Conservation (phyloP, 805 yeast genomes). For the Kockiozyma suomiensis region DNA sequence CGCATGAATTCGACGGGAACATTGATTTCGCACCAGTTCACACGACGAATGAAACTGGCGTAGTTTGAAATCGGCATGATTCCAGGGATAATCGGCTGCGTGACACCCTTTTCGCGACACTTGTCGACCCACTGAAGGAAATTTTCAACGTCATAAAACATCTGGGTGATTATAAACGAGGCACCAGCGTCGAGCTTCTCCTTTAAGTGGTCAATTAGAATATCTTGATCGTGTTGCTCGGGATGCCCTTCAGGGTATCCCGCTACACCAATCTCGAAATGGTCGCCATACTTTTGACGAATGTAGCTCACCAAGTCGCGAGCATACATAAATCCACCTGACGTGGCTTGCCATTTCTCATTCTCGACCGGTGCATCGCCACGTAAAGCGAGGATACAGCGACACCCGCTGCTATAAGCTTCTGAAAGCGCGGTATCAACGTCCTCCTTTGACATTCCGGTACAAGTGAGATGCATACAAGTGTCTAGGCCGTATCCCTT, state of each 20-base stretch:
- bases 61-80: conserved; percentile 98
- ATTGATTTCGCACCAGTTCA: conserved; percentile 86
- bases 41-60: conserved; percentile 88
- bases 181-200: conserved; percentile 95
- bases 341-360: conserved; percentile 40
- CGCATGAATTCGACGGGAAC: conserved; percentile 75
- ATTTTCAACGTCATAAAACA: conserved; percentile 91
- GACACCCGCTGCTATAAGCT: conserved; percentile 91
- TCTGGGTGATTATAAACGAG: conserved; percentile 89
- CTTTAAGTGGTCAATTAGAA: conserved; percentile 65
- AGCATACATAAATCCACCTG: conserved; percentile 87
- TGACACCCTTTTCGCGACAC: conserved; percentile 71
- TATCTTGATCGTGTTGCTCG: conserved; percentile 65
- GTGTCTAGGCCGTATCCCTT: conserved; percentile 90
- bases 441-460: conserved; percentile 81
- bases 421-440: conserved; percentile 80
- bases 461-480: conserved; percentile 97
- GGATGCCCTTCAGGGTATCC: conserved; percentile 98
- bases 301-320: conserved; percentile 82
- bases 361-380: conserved; percentile 87
- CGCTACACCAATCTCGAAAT: conserved; percentile 94
- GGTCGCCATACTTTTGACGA: conserved; percentile 73
- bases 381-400: conserved; percentile 88
- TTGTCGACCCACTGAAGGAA: conserved; percentile 80
- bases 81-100: conserved; percentile 91